phyloP scores from a whole-genome alignment of 1,284 basidiomycete genomes.

The Laetiporus sulphureus region DNA sequence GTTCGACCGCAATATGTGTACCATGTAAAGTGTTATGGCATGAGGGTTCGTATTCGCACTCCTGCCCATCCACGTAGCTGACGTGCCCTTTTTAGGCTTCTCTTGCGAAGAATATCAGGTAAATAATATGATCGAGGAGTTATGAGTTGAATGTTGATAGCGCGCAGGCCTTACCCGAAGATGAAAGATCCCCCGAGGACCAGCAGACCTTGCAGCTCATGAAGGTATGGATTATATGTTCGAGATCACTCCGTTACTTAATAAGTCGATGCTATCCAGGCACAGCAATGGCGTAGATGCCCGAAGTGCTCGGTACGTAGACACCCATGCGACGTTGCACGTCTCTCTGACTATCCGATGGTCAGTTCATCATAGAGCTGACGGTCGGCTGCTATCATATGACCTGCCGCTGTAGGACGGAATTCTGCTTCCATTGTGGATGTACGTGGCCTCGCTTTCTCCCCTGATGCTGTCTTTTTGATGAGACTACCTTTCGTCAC shows the following conservation, averaged over 20 bases:
- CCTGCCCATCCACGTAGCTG: neutral
- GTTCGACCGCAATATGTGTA: conserved; percentile 28
- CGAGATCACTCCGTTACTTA: no score
- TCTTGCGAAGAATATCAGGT: conserved; percentile 34
- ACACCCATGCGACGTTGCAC: conserved; percentile 2
- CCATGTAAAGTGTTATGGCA: conserved; percentile 33
- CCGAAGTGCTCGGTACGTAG: conserved; percentile 28
- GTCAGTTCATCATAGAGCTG: conserved; percentile 27
- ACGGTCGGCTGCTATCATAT: conserved; percentile 32
- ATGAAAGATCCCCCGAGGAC: conserved; percentile 36
- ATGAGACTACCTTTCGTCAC: neutral
- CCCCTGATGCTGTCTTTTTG: neutral
- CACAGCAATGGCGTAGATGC: conserved; percentile 34
- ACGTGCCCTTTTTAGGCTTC: conserved; percentile 19
- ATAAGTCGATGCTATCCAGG: no score
- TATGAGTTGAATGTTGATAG: neutral
- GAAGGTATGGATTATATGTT: conserved; percentile 18
- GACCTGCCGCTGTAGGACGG: conserved; percentile 26
- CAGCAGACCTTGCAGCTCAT: conserved; percentile 30
- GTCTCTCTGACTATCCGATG: neutral
- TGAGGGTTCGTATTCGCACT: conserved; percentile 16
- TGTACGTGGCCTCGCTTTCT: conserved; percentile 21
- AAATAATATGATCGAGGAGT: neutral
- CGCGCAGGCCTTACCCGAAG: conserved; percentile 30
- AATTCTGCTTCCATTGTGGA: conserved; percentile 33